Evolutionary conservation across 164 flowering plant species (phyloP), one percentile per base, ranked within the genome.

Genomic region (Sedum album): DNA sequence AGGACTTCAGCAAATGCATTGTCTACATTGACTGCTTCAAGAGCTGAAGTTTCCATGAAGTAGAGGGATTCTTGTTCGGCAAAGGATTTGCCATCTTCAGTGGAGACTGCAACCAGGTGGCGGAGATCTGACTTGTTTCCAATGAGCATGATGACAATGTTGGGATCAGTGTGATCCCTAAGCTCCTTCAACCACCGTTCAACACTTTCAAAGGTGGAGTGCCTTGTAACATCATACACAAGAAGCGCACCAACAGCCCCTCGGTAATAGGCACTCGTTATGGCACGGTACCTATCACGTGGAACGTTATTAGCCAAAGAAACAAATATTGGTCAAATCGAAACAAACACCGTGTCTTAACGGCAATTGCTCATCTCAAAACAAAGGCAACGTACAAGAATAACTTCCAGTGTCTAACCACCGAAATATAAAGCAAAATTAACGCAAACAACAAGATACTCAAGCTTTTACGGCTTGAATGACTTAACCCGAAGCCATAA

Each of bases 71-170:
- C 89, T 55, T 71, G 78, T 80, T 87, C 89, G 5, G 91, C 86
- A 66, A 82, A 84, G 53, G 86, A 66, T 66, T 73, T 83, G 4
- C 83, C 91, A 70, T 85, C 87, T 41, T 87, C 86, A 0, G 86
- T 82, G 9, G 86, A 65, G 51, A 87, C 91, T 20, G 91, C 85
- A 51, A 81, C 82, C 33, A 85, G 86, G 77, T 87, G 88, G 18
- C 89, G 87, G 17, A 86, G 85, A 73, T 86, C 87, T 7, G 87
- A 83, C 66, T 86, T 86, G 84, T 86, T 86, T 6, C 89, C 91
- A 35, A 85, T 80, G 60, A 87, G 89, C 91, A 85, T 85, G 25
- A 87, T 85, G 1, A 87, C 89, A 60, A 87, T 84, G 78, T 84
- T 87, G 44, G 89, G 84, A 65, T 87, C 92, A 0, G 92, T 85